Base-by-base conservation (phyloP, 768 basidiomycete species). In the Phaeotremella fagi region DNA sequence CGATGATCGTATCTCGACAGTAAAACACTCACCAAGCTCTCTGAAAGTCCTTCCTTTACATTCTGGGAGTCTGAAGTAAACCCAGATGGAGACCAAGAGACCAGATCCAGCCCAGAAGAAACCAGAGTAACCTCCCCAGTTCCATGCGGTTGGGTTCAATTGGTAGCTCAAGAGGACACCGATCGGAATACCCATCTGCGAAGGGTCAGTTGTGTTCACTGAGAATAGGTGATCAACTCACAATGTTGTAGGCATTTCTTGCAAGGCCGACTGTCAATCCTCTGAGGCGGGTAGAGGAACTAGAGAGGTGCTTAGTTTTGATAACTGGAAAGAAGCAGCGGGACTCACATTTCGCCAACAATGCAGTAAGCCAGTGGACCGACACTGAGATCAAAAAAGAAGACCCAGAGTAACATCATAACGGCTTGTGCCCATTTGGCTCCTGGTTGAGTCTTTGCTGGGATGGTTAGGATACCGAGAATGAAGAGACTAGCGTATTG, bases 71-170 rank as follows among this genome's bases (percentile, higher is more conserved):
- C 65, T 38, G 59, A 67, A 67, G 51, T 50, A 67, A 0, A 59
- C 59, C 65, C 65, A 67, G 7, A 64, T 25, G 45, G 57, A 46
- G 38, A 56, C 59, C 20, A 61, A 24, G 27, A 43, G 43, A n/a
- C 44, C 50, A 44, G 48, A 57, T 7, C 57, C 57, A 2, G 60
- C 65, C 65, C 65, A 67, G 50, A 67, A 67, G 52, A 67, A 64
- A 12, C 61, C 57, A 24, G 50, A 26, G n/a, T 54, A 54, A 25
- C 52, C 53, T 36, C 23, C 16, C 48, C 55, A 56, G 20, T 36
- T 36, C 22, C 44, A 47, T 25, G 54, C 41, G 6, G 20, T 27
- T 2, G 56, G 26, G 54, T 67, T 67, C 46, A 67, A 45, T 43
- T 61, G 50, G 46, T 67, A 61, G 1, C 59, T 61, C 52, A 55